Base-by-base conservation (phyloP, 2,329 filamentous ascomycete genomes). In the Sporothrix dimorphospora region DNA sequence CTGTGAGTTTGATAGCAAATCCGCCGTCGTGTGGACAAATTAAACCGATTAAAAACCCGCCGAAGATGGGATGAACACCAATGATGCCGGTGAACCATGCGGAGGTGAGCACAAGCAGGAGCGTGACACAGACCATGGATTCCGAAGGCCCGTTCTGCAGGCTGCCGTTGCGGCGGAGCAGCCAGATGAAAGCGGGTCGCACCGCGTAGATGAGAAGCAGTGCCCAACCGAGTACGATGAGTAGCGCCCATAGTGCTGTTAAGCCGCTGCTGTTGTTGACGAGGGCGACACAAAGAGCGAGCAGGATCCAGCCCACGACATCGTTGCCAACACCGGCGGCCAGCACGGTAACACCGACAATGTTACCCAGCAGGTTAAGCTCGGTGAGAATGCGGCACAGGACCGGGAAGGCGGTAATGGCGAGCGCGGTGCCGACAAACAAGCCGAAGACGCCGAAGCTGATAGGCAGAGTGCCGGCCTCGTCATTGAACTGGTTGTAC, bases 281-380 rank as follows among this genome's bases (percentile, higher is more conserved):
- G 34, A 98, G 86, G 0, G 95, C 93, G 45, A 98, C 94, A 76
- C 95, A 98, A 38, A 98, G 90, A 0, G 95, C 95, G 30, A 98
- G 89, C 19, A 98, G 85, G 75, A 98, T 91, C 95, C 95, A 98
- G 72, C 93, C 93, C 3, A 92, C 89, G 19, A 96, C 94, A 78
- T 98, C 95, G 79, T 98, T 98, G 1, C 93, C 94, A 16, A 98
- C 94, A 69, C 95, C 95, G 6, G 94, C 94, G 3, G 94, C 94
- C 9, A 98, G 86, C 1, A 94, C 92, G 49, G 97, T 97, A 47
- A 97, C 89, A 78, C 94, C 94, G 5, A 97, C 94, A 0, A 91
- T 88, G 1, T 94, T 96, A 71, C 88, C 84, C 4, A 98, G 89
- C 67, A 98, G 85, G 77, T 97, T 96, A 70, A 98, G 85, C 80